Percentiles rank a stretch among this genome's conserved stretches.
Evolutionary conservation across 1,284 basidiomycete species (phyloP).

Genomic region (Heterobasidion irregulare): DNA sequence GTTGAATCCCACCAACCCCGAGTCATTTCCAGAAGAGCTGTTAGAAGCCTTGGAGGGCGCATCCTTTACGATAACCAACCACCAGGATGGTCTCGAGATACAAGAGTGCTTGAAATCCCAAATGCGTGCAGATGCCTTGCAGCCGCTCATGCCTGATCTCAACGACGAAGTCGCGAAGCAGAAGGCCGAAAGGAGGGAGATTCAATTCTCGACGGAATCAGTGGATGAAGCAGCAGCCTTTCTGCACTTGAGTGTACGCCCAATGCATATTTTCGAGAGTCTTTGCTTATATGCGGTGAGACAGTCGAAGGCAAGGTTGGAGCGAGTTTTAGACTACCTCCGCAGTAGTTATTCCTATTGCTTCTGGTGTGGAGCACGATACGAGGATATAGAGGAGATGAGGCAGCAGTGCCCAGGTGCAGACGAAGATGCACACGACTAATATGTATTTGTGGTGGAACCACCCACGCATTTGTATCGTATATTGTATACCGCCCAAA

Average conservation of each 20-base stretch:
- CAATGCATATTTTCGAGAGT: conserved; percentile 1
- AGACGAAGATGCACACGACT: conserved; percentile 76
- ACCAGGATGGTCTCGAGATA: conserved; percentile 21
- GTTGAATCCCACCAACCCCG: conserved; percentile 56
- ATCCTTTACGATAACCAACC: conserved; percentile 20
- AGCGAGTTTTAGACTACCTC: conserved; percentile 63
- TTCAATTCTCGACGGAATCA: conserved; percentile 39
- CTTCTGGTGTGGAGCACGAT: conserved; percentile 82
- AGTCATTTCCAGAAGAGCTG: conserved; percentile 59
- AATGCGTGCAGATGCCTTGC: conserved; percentile 64
- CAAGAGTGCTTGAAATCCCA: conserved; percentile 49
- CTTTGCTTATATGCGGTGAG: not conserved
- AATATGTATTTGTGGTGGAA: conserved; percentile 12
- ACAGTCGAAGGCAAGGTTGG: conserved; percentile 64
- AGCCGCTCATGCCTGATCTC: conserved; percentile 30
- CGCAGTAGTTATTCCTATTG: conserved; percentile 68
- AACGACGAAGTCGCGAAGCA: conserved; percentile 19
- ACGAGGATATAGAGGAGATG: conserved; percentile 55
- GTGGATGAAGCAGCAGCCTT: conserved; percentile 63
- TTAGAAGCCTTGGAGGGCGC: conserved; percentile 43
- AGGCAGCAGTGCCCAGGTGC: conserved; percentile 62
- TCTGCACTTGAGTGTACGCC: conserved; percentile 54
- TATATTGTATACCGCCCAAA: not conserved
- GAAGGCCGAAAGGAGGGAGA: conserved; percentile 16
- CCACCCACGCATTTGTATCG: not conserved